phyloP scores from a whole-genome alignment of 2,329 filamentous ascomycete genomes.

The Fusarium sp. region DNA sequence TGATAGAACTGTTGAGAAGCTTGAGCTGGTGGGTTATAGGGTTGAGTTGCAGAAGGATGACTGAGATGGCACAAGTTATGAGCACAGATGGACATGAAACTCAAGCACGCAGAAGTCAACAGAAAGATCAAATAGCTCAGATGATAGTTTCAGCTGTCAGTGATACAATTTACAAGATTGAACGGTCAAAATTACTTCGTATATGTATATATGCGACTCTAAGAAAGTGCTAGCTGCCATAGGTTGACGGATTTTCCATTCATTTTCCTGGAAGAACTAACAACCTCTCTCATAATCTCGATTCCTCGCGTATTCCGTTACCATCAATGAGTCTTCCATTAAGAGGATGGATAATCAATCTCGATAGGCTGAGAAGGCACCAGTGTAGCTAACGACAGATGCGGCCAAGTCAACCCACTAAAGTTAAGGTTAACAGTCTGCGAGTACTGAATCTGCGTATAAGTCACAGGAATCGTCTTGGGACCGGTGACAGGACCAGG shows the following conservation, averaged over 20 bases:
- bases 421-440: slow-evolving; percentile 3
- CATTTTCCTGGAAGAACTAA: rapidly evolving
- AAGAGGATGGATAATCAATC: not conserved
- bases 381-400: slow-evolving; percentile 2
- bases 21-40: slow-evolving; percentile 15
- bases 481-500: not conserved
- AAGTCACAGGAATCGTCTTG: not conserved
- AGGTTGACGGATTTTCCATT: not conserved
- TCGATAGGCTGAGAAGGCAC: not conserved
- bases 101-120: not conserved
- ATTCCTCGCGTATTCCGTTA: not conserved
- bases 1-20: not conserved
- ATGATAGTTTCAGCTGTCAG: too few relatives aligned
- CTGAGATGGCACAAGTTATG: not conserved
- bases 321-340: rapidly evolving
- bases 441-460: slow-evolving; percentile 10
- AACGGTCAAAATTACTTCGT: not conserved
- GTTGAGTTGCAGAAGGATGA: not conserved
- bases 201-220: not conserved
- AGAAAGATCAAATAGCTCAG: rapidly evolving
- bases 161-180: too few relatives aligned
- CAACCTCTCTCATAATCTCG: rapidly evolving
- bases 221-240: too few relatives aligned
- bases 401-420: not conserved
- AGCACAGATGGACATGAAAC: rapidly evolving